Conservation (phyloP, 2,329 filamentous ascomycete genomes). For the Talaromyces sp. region DNA sequence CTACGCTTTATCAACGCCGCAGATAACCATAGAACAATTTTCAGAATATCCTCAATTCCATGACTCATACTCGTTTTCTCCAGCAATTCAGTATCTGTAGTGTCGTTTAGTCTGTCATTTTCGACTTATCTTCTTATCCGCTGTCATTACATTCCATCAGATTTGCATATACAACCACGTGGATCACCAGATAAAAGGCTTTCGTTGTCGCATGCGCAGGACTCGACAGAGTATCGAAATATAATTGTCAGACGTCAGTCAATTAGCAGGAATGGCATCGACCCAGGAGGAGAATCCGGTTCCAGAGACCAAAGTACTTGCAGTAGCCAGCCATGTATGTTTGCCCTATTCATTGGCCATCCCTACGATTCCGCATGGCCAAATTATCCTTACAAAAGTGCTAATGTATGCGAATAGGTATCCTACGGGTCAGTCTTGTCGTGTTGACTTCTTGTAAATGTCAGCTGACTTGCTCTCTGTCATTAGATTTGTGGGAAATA, state of each 20-base stretch:
- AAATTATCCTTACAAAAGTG: constrained; percentile 10
- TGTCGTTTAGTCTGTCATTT: neutral
- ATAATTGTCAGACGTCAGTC: neutral
- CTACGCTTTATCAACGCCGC: neutral
- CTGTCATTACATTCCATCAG: neutral
- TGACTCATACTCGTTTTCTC: neutral
- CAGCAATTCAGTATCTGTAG: neutral
- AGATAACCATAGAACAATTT: neutral
- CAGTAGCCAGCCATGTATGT: constrained; percentile 91
- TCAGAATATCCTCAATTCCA: constrained; percentile 1
- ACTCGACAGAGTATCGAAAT: neutral
- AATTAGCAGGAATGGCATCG: constrained; percentile 9
- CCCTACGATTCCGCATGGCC: neutral
- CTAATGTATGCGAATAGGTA: constrained; percentile 20
- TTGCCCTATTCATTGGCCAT: neutral
- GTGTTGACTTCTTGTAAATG: neutral
- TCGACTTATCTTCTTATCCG: neutral
- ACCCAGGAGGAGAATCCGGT: constrained; percentile 32
- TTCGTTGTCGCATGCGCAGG: neutral
- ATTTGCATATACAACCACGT: neutral
- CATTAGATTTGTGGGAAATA: constrained; percentile 90
- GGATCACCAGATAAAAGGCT: neutral
- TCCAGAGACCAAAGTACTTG: constrained; percentile 69
- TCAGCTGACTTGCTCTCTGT: neutral
- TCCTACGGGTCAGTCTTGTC: constrained; percentile 13